Evolutionary conservation across 2,329 filamentous ascomycete genomes (phyloP).

Genomic region (Stromatinia cepivora): DNA sequence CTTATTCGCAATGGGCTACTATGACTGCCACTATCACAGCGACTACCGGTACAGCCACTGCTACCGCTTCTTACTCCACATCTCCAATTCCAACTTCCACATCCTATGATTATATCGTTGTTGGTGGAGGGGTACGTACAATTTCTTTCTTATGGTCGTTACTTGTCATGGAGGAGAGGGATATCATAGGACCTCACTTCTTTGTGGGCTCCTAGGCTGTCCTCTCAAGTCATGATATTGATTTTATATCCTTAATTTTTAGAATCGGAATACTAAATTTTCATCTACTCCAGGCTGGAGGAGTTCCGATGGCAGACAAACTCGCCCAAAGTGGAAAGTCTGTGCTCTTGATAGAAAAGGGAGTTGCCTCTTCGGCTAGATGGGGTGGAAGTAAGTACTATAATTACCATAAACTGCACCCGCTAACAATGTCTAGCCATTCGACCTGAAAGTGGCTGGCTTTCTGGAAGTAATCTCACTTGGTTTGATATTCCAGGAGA

Average conservation of each 20-base stretch:
- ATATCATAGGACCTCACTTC: background rate
- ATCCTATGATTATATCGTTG: slow-evolving; percentile 56
- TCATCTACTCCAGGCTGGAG: slow-evolving; percentile 43
- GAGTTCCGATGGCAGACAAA: slow-evolving; percentile 55
- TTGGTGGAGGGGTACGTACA: slow-evolving; percentile 48
- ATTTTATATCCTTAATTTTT: background rate
- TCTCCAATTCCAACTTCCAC: slow-evolving; percentile 48
- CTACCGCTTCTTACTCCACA: slow-evolving; percentile 50
- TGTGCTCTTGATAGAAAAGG: slow-evolving; percentile 63
- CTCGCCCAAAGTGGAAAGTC: slow-evolving; percentile 64
- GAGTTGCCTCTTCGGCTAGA: slow-evolving; percentile 61
- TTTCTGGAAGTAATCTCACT: slow-evolving; percentile 59
- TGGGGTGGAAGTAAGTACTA: slow-evolving; percentile 55
- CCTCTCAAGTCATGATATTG: background rate
- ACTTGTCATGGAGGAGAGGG: background rate
- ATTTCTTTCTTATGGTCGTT: background rate
- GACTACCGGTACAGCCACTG: slow-evolving; percentile 41
- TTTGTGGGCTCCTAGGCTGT: background rate
- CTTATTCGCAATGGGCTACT: slow-evolving; percentile 41
- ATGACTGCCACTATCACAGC: slow-evolving; percentile 37
- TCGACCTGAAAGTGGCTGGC: slow-evolving; percentile 54
- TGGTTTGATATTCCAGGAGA: slow-evolving; percentile 72
- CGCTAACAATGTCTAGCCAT: slow-evolving; percentile 29
- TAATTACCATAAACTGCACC: background rate
- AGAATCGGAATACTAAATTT: background rate